phyloP scores from a whole-genome alignment of 2,329 filamentous ascomycete species.

The Fusarium xylarioides region DNA sequence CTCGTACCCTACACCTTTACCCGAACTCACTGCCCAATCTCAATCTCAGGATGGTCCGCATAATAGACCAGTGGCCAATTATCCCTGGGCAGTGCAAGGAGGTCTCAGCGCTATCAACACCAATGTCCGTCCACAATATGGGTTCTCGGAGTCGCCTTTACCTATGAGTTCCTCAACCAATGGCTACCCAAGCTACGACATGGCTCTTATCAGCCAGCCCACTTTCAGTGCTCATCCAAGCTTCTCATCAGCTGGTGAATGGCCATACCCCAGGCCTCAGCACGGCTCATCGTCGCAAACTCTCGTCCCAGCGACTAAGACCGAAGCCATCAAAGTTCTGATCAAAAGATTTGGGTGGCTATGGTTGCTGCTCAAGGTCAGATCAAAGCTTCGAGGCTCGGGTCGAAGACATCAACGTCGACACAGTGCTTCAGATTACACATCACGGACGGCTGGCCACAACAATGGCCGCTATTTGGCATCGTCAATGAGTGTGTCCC shows the following conservation, averaged over 20 bases:
- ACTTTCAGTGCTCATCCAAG: neutral
- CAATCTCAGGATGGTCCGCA: neutral
- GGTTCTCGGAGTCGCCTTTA: conserved; percentile 8
- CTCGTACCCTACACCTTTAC: conserved; percentile 2
- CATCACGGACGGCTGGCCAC: neutral
- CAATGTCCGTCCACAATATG: neutral
- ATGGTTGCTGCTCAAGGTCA: conserved; percentile 10
- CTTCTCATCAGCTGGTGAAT: neutral
- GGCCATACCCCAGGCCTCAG: neutral
- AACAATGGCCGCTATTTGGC: neutral
- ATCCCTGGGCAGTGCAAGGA: conserved; percentile 3
- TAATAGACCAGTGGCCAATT: conserved; percentile 11
- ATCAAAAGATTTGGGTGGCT: conserved; percentile 4
- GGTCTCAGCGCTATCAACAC: conserved; percentile 11
- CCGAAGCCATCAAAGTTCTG: neutral
- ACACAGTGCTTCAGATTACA: neutral
- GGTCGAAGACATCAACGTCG: neutral
- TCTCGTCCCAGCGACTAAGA: neutral
- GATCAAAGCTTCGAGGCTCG: neutral
- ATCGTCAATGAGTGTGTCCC: neutral
- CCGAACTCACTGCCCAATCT: conserved; percentile 8
- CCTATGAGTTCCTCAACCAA: conserved; percentile 2
- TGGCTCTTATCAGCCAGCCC: neutral
- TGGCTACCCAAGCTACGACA: neutral
- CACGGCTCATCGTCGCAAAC: neutral